Evolutionary conservation across 192 early-diverging fungal species (phyloP), one percentile per base, ranked within the genome.

Genomic region (Haplosporangium gracile): DNA sequence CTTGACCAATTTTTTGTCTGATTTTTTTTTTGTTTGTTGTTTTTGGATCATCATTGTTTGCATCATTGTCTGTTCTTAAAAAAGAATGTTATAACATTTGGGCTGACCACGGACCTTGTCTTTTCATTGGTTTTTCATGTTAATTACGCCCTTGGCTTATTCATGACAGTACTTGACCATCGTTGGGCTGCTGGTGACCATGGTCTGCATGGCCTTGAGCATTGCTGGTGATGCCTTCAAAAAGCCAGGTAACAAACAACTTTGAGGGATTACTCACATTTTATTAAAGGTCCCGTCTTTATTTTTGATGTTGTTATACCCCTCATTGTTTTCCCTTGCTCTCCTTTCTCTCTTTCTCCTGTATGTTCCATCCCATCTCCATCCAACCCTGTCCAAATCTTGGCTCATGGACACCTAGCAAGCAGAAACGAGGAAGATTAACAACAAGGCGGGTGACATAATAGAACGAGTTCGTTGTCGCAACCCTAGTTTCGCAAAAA

Each of bases 111-210:
- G 11, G 74, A 51, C 36, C 34, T 55, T 75, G 26, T 13, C 11
- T 34, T 34, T 53, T 49, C 29, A 55, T 75, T 53, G 74, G 34
- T 60, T 39, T 75, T 75, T 39, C 38, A 70, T 70, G 20, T 40
- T 24, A 70, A 40, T 70, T 70, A 11, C 34, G 24, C 40, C 43
- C 43, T 45, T 45, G 43, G 24, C 69, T n/a, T 9, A 13, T 16
- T n/a, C 29, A 29, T 40, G 20, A 18, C 69, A 83, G 82, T 83
- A 70, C 51, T 34, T 83, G 43, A 83, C 82, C 26, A 74, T 83
- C 51, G 29, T 78, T 1, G 65, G 82, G 24, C n/a, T 83, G 39
- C 6, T 78, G 8, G n/a, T 75, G 16, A 77, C 81, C 24, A 68
- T 74, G 47, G 22, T 83, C 39, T 74, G 70, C 24, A 32, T 83